Conservation (phyloP, 78 protist species). For the Bigelowiella natans region DNA sequence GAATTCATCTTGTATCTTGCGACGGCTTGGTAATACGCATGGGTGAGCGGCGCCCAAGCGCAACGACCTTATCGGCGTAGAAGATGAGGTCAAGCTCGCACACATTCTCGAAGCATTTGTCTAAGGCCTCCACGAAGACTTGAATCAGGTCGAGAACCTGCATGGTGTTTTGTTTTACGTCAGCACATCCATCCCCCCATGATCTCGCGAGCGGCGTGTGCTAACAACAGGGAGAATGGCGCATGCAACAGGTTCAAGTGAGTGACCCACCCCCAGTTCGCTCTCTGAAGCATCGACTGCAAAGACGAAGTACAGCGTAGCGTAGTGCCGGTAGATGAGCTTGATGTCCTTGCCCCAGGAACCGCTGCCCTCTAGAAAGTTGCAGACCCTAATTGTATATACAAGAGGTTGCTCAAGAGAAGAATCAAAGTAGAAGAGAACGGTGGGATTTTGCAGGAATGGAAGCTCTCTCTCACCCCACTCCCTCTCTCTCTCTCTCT, state of each 20-base stretch:
- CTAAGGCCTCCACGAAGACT: slow-evolving; percentile 91
- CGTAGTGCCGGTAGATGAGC: slow-evolving; percentile 80
- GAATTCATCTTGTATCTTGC: too few relatives aligned
- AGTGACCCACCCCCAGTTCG: not conserved
- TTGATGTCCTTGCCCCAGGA: slow-evolving; percentile 52
- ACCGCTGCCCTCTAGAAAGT: slow-evolving; percentile 64
- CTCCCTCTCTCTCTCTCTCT: too few relatives aligned
- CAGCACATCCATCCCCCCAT: too few relatives aligned
- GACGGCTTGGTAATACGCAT: not conserved
- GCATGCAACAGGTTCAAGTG: not conserved
- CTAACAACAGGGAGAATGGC: too few relatives aligned
- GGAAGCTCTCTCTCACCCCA: too few relatives aligned
- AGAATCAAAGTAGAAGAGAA: too few relatives aligned
- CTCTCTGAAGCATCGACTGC: slow-evolving; percentile 67
- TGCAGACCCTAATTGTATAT: slow-evolving; percentile 47
- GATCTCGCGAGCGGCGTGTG: too few relatives aligned
- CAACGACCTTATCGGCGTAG: slow-evolving; percentile 69
- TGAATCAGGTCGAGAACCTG: slow-evolving; percentile 29
- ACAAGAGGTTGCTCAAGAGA: too few relatives aligned
- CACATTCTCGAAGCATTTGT: slow-evolving; percentile 82
- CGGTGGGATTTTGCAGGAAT: too few relatives aligned
- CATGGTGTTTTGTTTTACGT: too few relatives aligned
- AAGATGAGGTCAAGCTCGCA: slow-evolving; percentile 91
- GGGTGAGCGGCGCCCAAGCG: too few relatives aligned
- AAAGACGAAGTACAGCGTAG: slow-evolving; percentile 83